Evolutionary conservation across 1,139 yeast genomes (phyloP), one percentile per base, ranked within the genome.

Genomic region (Hyphopichia khmerensis): DNA sequence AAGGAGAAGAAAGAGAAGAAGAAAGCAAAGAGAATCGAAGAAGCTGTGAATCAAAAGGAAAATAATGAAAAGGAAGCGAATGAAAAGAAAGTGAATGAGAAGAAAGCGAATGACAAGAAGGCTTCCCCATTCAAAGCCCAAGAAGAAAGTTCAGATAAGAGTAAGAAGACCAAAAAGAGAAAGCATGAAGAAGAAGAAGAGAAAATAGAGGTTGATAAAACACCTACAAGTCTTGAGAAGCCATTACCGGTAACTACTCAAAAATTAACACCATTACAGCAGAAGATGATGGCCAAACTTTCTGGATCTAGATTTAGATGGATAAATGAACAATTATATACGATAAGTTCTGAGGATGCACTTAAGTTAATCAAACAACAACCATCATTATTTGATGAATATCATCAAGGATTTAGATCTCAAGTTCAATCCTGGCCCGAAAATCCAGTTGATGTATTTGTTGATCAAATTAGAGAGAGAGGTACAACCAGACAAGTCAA

Each of bases 361-460:
- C 68, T 89, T 32, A 71, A 75, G 36, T 68, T 95, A 50, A 81
- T 95, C 40, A 67, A 79, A 46, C 81, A 84, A 18, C 96, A 91
- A 52, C 99, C 99, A 0, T 80, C 82, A 23, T 72, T 95, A 50
- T 93, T 91, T 62, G 95, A 89, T 50, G 98, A 91, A 57, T 93
- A 93, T 56, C 99, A 93, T 60, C 85, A 82, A 48, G 99, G 99
- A 0, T 93, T 95, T 73, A 76, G 96, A 53, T 84, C 90, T 5
- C 99, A 93, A 63, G 98, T 93, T 17, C 89, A 86, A 58, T 76
- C 90, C 29, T 93, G 99, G 99, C 99, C 99, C 1, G 96, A 91
- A 63, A 93, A 93, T 59, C 99, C 99, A 0, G 96, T 95, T 14
- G 85, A 90, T 62, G 85, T 86, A 1, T 87, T 90, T 65, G 93